Base-by-base conservation (phyloP, 352 stramenopile genomes). In the Pythium folliculosum region DNA sequence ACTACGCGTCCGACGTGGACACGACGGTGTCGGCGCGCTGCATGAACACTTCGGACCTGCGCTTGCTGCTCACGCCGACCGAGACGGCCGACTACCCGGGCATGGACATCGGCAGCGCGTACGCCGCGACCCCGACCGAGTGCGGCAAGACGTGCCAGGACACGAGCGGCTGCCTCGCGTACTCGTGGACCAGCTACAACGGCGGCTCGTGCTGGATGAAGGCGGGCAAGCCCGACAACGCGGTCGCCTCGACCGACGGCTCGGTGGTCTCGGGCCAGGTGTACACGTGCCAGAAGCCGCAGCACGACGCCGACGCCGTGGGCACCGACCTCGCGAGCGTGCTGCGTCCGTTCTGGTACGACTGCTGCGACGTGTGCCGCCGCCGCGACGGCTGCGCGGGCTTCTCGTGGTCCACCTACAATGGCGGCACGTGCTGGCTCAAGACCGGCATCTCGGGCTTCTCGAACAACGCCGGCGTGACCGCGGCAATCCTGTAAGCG, bases 341-440 rank as follows among this genome's bases (percentile, higher is more conserved):
- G n/a, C n/a, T n/a, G n/a, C n/a, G n/a, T n/a, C n/a, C n/a, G n/a
- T n/a, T n/a, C n/a, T 60, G 38, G 35, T 7, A 6, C n/a, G 53
- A 60, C n/a, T 60, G 53, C 35, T 60, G 53, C 17, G 53, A 35
- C 9, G 53, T 60, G 35, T 60, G 53, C 21, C 53, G 53, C 21
- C 35, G 35, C 10, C 9, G 5, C 14, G 16, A 12, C 0, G 19
- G 27, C 50, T 55, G 48, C 48, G 27, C 35, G 14, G 48, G 1
- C 27, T 32, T 6, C 5, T 3, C 77, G 0, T 89, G 82, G 80
- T 80, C 51, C 17, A 75, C 75, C 65, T 72, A 74, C 72, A 86
- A 80, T 44, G 67, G 75, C 13, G 82, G 80, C 3, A 88, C 76
- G 17, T 88, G 79, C 55, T 90, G 73, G 71, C 69, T 90, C 38